A percentile compares a stretch with the other conserved stretches of the same genome.
phyloP scores from a whole-genome alignment of 2,329 filamentous ascomycete genomes.

The Ceratocystiopsis brevicomis region DNA sequence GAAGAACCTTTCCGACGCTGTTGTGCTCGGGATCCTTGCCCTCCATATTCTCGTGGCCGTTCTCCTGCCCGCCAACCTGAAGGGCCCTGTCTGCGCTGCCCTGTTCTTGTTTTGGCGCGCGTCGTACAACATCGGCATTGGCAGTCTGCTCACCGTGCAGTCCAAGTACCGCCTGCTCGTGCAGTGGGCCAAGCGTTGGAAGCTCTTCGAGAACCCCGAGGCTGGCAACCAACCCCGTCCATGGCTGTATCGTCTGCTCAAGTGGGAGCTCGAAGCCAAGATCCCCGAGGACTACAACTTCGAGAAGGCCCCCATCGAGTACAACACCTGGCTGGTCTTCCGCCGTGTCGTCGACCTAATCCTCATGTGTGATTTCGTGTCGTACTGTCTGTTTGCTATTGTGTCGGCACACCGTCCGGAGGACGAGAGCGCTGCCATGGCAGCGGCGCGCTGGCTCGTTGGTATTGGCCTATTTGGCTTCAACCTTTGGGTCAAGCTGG shows the following conservation, averaged over 20 bases:
- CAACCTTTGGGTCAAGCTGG: slow-evolving; percentile 96
- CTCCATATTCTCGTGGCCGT: slow-evolving; percentile 58
- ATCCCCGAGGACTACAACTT: slow-evolving; percentile 88
- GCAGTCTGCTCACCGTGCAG: slow-evolving; percentile 71
- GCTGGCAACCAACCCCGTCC: slow-evolving; percentile 71
- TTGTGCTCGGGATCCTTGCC: slow-evolving; percentile 62
- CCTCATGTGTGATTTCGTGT: slow-evolving; percentile 95
- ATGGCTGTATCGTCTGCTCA: slow-evolving; percentile 64
- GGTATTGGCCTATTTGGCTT: slow-evolving; percentile 71
- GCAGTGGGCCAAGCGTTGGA: slow-evolving; percentile 69
- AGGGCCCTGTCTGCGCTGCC: slow-evolving; percentile 59
- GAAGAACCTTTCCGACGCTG: slow-evolving; percentile 76
- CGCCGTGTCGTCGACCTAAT: slow-evolving; percentile 90
- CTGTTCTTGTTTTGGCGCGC: slow-evolving; percentile 86
- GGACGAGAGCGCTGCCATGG: slow-evolving; percentile 51
- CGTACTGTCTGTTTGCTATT: slow-evolving; percentile 88
- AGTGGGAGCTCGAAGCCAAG: slow-evolving; percentile 82
- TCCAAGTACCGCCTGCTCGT: slow-evolving; percentile 76
- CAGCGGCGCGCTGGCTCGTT: slow-evolving; percentile 54
- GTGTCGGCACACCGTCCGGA: slow-evolving; percentile 62
- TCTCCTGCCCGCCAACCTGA: slow-evolving; percentile 47
- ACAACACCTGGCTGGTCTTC: slow-evolving; percentile 98
- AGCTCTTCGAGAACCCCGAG: slow-evolving; percentile 67
- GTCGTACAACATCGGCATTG: slow-evolving; percentile 87
- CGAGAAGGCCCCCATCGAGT: slow-evolving; percentile 83